phyloP scores from a whole-genome alignment of 1,284 basidiomycete genomes.

The Ganoderma meredithae region DNA sequence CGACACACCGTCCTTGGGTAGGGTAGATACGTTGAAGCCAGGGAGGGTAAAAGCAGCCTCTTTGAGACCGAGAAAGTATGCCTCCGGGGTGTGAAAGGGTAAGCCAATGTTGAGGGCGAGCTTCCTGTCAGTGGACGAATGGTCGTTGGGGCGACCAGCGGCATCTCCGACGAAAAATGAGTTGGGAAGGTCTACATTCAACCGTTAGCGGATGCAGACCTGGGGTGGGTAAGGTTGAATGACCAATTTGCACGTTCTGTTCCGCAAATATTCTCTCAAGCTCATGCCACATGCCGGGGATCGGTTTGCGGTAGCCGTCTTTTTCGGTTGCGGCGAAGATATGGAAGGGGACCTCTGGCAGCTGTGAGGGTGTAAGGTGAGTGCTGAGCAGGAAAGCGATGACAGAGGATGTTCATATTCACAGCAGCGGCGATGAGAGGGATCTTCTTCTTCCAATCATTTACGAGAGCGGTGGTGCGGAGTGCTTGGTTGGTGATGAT shows the following conservation, averaged over 20 bases:
- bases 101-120: slow-evolving; percentile 83
- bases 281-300: slow-evolving; percentile 87
- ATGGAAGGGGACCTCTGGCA: slow-evolving; percentile 79
- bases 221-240: slow-evolving; percentile 26
- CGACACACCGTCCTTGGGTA: slow-evolving; percentile 50
- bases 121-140: slow-evolving; percentile 84
- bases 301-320: slow-evolving; percentile 88
- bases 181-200: slow-evolving; percentile 60
- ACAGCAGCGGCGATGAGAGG: slow-evolving; percentile 73
- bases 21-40: slow-evolving; percentile 67
- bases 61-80: slow-evolving; percentile 78
- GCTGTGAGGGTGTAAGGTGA: slow-evolving; percentile 47
- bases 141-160: slow-evolving; percentile 80
- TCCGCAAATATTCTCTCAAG: slow-evolving; percentile 67
- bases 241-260: slow-evolving; percentile 73
- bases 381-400: not conserved
- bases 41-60: slow-evolving; percentile 51
- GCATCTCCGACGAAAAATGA: slow-evolving; percentile 93
- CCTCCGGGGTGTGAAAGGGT: slow-evolving; percentile 77
- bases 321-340: slow-evolving; percentile 80
- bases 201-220: not conserved
- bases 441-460: slow-evolving; percentile 82
- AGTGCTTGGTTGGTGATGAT: slow-evolving; percentile 84
- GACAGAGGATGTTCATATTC: slow-evolving; percentile 44
- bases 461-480: slow-evolving; percentile 51